These are phyloP conservation scores for Theobroma cacao DNA, from an alignment of 345 rosid species.

Conservation along the genomic window DNA sequence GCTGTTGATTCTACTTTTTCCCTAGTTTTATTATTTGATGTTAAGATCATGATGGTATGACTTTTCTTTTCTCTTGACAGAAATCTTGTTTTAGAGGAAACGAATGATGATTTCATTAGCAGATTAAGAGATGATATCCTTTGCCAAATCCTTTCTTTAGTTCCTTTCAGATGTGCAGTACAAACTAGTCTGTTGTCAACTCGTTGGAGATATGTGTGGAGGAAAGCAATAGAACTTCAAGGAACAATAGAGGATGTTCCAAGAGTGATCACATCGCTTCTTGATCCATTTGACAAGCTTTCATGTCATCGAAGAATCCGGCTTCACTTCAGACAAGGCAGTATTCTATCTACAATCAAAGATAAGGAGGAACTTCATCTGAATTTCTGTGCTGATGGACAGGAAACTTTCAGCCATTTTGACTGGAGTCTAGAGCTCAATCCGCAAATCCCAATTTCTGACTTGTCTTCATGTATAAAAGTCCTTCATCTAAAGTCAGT, in stretches of 20 bases:
- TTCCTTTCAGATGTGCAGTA: constrained; percentile 2
- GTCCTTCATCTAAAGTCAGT: background rate
- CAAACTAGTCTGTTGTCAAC: constrained; percentile 2
- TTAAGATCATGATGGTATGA: background rate
- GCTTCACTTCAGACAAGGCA: background rate
- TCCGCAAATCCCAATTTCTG: background rate
- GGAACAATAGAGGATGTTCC: background rate
- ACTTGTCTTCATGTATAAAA: background rate
- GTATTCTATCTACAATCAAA: background rate
- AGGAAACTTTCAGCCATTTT: background rate
- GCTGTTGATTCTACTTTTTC: background rate
- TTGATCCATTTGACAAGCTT: background rate
- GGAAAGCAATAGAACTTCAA: background rate
- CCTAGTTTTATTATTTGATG: no score
- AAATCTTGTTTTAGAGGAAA: background rate
- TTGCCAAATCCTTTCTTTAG: constrained; percentile 1
- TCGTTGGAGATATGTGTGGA: constrained; percentile 14
- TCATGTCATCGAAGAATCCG: background rate
- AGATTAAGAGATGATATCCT: constrained; percentile 11
- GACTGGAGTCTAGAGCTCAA: background rate
- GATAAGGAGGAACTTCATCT: constrained; percentile 2
- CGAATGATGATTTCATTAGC: constrained; percentile 9
- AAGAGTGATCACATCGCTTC: background rate
- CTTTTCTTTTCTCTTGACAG: background rate
- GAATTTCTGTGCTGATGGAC: background rate